Base-by-base conservation (phyloP, 495 filamentous ascomycete species). In the Hyaloscypha hepaticicola region DNA sequence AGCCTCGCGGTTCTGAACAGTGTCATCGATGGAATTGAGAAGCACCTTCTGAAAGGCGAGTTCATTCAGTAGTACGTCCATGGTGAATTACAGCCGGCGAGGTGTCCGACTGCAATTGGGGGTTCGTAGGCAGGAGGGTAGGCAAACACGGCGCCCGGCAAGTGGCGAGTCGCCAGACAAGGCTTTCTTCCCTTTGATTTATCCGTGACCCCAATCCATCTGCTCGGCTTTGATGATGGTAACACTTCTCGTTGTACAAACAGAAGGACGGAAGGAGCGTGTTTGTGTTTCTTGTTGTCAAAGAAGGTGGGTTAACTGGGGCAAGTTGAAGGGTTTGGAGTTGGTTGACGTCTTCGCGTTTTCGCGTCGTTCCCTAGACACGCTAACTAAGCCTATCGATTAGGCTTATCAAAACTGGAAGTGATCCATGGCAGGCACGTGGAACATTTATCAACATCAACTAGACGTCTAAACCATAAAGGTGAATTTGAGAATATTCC, bases 11-110 rank as follows among this genome's bases (percentile, higher is more conserved):
- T 71, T 61, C n/a, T 28, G 14, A 1, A 66, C 63, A 7, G 66
- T 60, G 55, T 78, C 73, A 21, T 77, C 70, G 25, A 81, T 65
- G 16, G 76, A 77, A 38, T 71, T 55, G n/a, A 81, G 69, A 33
- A 81, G 72, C 14, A 73, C 77, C 33, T 72, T 66, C 21, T 81
- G 70, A n/a, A 80, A 69, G 26, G 72, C 61, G 25, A 80, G 61
- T 33, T 80, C 77, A 9, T 76, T 75, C 22, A 70, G 45, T 29
- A 80, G 25, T 5, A 74, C 72, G 53, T 72, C 68, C 22, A 75
- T 63, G 60, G 38, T 14, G 38, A 45, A 45, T 45, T 45, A 16
- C 38, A 8, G 58, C 66, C 16, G 28, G 38, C 22, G 59, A 56
- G 29, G 58, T 55, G 27, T 26, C 33, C 22, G 65, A 25, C 29